These are phyloP conservation scores for Boletus sp. DNA, from an alignment of 768 basidiomycete species.

Conservation along the genomic window DNA sequence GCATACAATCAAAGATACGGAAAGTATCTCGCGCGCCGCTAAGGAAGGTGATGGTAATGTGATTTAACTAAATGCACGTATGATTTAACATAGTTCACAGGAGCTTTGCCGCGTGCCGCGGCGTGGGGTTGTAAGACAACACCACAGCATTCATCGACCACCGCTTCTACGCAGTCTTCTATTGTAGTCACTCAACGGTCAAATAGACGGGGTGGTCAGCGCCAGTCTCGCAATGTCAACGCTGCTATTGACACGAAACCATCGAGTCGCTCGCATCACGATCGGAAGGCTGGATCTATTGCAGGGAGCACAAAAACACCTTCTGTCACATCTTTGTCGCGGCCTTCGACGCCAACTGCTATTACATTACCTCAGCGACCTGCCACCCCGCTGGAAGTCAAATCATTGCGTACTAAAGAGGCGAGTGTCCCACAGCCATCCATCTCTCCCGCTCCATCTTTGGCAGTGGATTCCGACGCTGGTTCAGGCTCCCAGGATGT, in stretches of 20 bases:
- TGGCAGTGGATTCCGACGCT: conserved; percentile 49
- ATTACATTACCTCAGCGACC: conserved; percentile 40
- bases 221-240: conserved; percentile 45
- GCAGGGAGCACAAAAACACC: conserved; percentile 40
- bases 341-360: conserved; percentile 55
- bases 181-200: conserved; percentile 35
- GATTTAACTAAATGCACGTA: not conserved
- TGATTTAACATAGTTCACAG: conserved; percentile 17
- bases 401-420: conserved; percentile 40
- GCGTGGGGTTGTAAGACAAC: conserved; percentile 56
- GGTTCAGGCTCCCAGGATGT: conserved; percentile 45
- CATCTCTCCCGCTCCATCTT: conserved; percentile 46
- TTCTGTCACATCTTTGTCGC: conserved; percentile 51
- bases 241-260: conserved; percentile 37
- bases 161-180: conserved; percentile 17
- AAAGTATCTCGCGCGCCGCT: conserved; percentile 56
- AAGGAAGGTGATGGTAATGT: conserved; percentile 61
- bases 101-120: conserved; percentile 65
- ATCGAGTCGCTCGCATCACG: conserved; percentile 37
- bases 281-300: conserved; percentile 41
- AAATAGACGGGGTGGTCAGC: conserved; percentile 44
- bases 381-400: conserved; percentile 44
- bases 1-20: conserved; percentile 90
- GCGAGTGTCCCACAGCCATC: conserved; percentile 38
- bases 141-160: conserved; percentile 17